phyloP scores from a whole-genome alignment of 257 asterid genomes.

The Solanum habrochaites region DNA sequence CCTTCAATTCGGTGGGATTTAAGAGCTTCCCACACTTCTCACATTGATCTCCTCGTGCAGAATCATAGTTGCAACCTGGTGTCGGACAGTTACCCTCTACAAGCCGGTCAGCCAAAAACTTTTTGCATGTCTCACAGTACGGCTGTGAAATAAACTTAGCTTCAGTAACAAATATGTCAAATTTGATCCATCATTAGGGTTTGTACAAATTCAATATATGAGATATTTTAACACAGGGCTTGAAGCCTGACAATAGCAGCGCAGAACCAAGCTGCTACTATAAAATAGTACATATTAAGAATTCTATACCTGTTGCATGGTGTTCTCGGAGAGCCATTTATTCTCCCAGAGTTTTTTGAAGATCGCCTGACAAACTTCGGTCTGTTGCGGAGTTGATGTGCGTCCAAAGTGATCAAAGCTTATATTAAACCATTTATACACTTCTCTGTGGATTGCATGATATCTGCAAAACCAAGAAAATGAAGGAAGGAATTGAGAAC shows the following conservation, averaged over 20 bases:
- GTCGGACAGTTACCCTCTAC: slow-evolving; percentile 87
- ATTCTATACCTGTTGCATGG: slow-evolving; percentile 70
- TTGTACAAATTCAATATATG: not conserved
- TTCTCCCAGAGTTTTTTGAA: slow-evolving; percentile 61
- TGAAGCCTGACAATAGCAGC: not conserved
- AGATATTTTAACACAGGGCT: not conserved
- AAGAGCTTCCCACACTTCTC: slow-evolving; percentile 83
- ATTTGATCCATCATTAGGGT: not conserved
- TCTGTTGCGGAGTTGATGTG: slow-evolving; percentile 83
- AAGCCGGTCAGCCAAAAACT: slow-evolving; percentile 82
- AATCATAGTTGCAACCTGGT: slow-evolving; percentile 68
- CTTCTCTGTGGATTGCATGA: slow-evolving; percentile 69
- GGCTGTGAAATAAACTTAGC: not conserved
- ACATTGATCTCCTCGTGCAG: slow-evolving; percentile 98
- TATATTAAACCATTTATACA: slow-evolving; percentile 78
- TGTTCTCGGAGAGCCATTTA: slow-evolving; percentile 71
- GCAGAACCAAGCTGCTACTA: not conserved
- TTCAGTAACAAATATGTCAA: not conserved
- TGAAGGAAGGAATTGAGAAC: not conserved
- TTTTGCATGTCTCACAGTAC: slow-evolving; percentile 61
- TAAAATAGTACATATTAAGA: not conserved
- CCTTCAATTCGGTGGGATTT: slow-evolving; percentile 76
- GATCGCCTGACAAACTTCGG: slow-evolving; percentile 77
- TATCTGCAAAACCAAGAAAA: slow-evolving; percentile 32
- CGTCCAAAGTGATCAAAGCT: slow-evolving; percentile 90